These are phyloP conservation scores for Hypoxylon fragiforme DNA, from an alignment of 495 filamentous ascomycete species.

Conservation along the genomic window DNA sequence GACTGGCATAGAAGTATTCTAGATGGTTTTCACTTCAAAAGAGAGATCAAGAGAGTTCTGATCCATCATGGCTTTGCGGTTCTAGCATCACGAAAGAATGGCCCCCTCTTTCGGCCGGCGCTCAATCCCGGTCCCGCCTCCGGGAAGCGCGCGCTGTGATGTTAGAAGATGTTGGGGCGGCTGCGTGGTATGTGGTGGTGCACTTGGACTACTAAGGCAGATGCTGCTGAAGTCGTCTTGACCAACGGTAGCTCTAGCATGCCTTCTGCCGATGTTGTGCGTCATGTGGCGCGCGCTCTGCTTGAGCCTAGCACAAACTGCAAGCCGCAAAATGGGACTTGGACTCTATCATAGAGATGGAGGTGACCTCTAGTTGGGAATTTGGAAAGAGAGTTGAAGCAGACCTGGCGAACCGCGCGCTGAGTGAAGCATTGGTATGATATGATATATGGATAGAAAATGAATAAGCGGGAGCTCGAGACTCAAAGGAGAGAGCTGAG, in stretches of 20 bases:
- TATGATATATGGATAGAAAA: conserved; percentile 4
- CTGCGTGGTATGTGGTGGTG: conserved; percentile 16
- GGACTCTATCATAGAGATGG: conserved; percentile 19
- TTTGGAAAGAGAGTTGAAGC: conserved; percentile 20
- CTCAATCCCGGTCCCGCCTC: conserved; percentile 2
- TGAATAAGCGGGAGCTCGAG: not conserved
- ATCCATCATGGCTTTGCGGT: conserved; percentile 3
- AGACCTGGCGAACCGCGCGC: conserved; percentile 31
- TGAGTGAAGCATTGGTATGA: conserved; percentile 28
- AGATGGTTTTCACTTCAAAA: conserved; percentile 17
- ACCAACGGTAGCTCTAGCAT: conserved; percentile 23
- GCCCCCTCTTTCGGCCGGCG: conserved; percentile 14
- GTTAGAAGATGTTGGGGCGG: conserved; percentile 4
- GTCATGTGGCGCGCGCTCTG: conserved; percentile 35
- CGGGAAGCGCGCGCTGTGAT: conserved; percentile 31
- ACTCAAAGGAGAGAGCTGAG: not conserved
- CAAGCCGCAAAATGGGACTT: conserved; percentile 15
- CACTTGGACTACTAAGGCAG: conserved; percentile 23
- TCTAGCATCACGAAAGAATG: not conserved
- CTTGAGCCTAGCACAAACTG: conserved; percentile 18
- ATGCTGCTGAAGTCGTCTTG: conserved; percentile 10
- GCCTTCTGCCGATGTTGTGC: conserved; percentile 26
- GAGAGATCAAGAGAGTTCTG: conserved; percentile 12
- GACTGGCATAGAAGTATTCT: conserved; percentile 35
- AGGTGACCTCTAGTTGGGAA: conserved; percentile 20